Evolutionary conservation across 2,329 filamentous ascomycete species (phyloP).

Genomic region (Paecilomyces niveus): DNA sequence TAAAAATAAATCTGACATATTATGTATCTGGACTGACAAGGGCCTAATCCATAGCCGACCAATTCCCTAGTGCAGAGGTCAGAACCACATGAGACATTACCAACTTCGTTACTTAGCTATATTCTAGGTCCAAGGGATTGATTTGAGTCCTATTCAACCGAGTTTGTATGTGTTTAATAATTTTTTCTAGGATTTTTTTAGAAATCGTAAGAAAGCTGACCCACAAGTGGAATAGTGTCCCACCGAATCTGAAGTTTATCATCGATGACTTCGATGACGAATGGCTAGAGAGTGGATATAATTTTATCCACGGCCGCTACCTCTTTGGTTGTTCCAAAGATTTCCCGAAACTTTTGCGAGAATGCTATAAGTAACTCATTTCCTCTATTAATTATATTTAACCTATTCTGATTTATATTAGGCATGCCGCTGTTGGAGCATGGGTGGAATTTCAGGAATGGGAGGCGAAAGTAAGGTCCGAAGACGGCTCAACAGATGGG

Average conservation of each 20-base stretch:
- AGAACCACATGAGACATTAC: background rate
- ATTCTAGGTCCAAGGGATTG: slow-evolving; percentile 1
- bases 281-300: slow-evolving; percentile 52
- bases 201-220: background rate
- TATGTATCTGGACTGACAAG: background rate
- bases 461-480: background rate
- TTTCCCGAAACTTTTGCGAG: slow-evolving; percentile 46
- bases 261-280: slow-evolving; percentile 51
- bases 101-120: background rate
- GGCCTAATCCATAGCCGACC: slow-evolving; percentile 15
- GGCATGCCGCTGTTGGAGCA: background rate
- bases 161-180: background rate
- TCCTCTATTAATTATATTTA: background rate
- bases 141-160: slow-evolving; percentile 3
- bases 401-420: background rate
- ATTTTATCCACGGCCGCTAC: slow-evolving; percentile 55
- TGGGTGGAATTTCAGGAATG: background rate
- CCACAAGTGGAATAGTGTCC: slow-evolving; percentile 25
- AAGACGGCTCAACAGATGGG: background rate
- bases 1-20: background rate
- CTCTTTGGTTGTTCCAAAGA: slow-evolving; percentile 50
- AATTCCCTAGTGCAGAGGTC: slow-evolving; percentile 18
- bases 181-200: background rate
- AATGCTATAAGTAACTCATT: slow-evolving; percentile 36
- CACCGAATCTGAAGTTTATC: slow-evolving; percentile 49